These are phyloP conservation scores for Russula vinacea DNA, from an alignment of 768 basidiomycete species.

Conservation along the genomic window DNA sequence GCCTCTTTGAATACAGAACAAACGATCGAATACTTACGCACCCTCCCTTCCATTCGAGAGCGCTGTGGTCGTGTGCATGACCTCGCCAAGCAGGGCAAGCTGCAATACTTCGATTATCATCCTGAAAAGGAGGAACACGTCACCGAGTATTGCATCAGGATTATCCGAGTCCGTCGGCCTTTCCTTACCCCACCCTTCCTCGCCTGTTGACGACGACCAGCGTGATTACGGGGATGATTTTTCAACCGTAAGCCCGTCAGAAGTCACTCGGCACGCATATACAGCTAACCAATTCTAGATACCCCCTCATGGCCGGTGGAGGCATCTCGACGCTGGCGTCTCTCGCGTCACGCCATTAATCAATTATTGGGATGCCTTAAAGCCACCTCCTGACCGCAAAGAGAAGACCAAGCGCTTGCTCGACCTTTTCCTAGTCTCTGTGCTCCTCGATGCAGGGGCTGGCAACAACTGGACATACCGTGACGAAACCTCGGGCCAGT, in stretches of 20 bases:
- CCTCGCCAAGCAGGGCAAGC: constrained; percentile 67
- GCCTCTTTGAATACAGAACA: constrained; percentile 30
- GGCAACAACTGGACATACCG: constrained; percentile 77
- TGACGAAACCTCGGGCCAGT: constrained; percentile 53
- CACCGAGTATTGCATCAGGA: constrained; percentile 66
- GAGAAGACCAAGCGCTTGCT: constrained; percentile 73
- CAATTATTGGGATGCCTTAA: constrained; percentile 48
- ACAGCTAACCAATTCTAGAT: constrained; percentile 47
- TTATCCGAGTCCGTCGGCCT: constrained; percentile 63
- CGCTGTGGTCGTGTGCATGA: constrained; percentile 75
- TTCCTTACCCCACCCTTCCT: not conserved
- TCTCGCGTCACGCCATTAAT: constrained; percentile 63
- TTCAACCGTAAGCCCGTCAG: constrained; percentile 48
- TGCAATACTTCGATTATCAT: constrained; percentile 85
- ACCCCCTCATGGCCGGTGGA: constrained; percentile 85
- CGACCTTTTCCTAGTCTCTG: constrained; percentile 88
- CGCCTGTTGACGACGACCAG: constrained; percentile 38
- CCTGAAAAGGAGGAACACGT: constrained; percentile 69
- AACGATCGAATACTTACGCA: constrained; percentile 70
- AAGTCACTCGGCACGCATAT: constrained; percentile 5
- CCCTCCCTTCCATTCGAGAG: constrained; percentile 86
- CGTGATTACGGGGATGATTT: constrained; percentile 78
- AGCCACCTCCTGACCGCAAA: constrained; percentile 45
- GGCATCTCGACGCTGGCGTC: constrained; percentile 73
- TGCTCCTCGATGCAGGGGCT: constrained; percentile 92